A percentile compares a stretch with the other conserved stretches of the same genome.
phyloP scores from a whole-genome alignment of 2,329 filamentous ascomycete species.

The Cladosporium velox region DNA sequence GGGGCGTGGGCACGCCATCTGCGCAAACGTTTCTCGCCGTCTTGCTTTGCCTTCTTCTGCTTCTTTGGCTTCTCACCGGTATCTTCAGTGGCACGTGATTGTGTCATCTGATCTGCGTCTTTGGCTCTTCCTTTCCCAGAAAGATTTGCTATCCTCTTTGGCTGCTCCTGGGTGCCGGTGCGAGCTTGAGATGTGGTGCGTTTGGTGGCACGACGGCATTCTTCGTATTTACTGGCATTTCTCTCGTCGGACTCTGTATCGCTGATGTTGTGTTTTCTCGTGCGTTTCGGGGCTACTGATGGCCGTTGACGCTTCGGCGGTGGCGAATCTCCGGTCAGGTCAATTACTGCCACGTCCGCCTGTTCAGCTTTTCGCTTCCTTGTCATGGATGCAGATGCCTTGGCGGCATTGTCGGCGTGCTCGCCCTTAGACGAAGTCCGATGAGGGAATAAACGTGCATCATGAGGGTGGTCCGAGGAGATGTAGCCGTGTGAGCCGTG shows the following conservation, averaged over 20 bases:
- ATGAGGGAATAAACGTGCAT: not conserved
- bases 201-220: not conserved
- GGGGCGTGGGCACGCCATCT: conserved; percentile 31
- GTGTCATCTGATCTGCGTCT: not conserved
- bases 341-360: conserved; percentile 8
- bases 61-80: conserved; percentile 16
- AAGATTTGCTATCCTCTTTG: not conserved
- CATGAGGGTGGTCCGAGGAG: not conserved
- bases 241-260: not conserved
- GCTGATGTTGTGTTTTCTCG: not conserved
- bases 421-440: not conserved
- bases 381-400: not conserved
- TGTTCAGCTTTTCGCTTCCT: conserved; percentile 4
- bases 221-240: not conserved
- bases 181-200: not conserved
- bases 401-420: not conserved
- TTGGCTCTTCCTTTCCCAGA: not conserved
- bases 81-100: not conserved
- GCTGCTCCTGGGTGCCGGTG: not conserved
- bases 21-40: conserved; percentile 32
- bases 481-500: not conserved
- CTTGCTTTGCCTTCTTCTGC: conserved; percentile 22
- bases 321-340: conserved; percentile 22
- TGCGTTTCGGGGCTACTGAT: not conserved
- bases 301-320: conserved; percentile 1